Percentiles rank a stretch among this genome's conserved stretches.
Conservation (phyloP, 306 rosid species). For the Cucurbita ficifolia region DNA sequence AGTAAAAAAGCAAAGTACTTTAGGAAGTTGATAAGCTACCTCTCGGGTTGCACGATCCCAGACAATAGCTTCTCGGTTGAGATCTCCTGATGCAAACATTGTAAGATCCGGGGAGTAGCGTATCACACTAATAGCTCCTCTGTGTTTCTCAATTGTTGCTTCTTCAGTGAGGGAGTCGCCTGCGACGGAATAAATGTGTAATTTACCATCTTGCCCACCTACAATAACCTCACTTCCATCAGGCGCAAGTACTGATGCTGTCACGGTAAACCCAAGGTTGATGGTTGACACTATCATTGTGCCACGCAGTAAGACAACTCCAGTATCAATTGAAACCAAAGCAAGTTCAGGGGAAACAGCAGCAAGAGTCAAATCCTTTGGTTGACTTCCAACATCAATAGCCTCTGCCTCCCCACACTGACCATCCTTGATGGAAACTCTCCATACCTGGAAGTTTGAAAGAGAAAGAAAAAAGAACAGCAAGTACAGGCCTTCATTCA, state of each 20-base stretch:
- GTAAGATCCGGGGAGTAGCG: slow-evolving; percentile 81
- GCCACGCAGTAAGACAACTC: slow-evolving; percentile 73
- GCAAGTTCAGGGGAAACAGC: slow-evolving; percentile 70
- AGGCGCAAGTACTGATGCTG: slow-evolving; percentile 72
- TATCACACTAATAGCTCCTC: slow-evolving; percentile 78
- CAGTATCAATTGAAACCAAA: slow-evolving; percentile 64
- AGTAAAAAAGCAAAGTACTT: background rate
- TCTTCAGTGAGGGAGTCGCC: slow-evolving; percentile 73
- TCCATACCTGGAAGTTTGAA: slow-evolving; percentile 40
- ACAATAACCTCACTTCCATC: slow-evolving; percentile 91
- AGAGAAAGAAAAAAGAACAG: background rate
- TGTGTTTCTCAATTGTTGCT: slow-evolving; percentile 79
- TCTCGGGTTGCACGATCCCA: slow-evolving; percentile 72
- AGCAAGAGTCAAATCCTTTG: slow-evolving; percentile 78
- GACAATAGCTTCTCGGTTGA: slow-evolving; percentile 81
- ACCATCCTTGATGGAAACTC: slow-evolving; percentile 49
- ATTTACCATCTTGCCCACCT: slow-evolving; percentile 87
- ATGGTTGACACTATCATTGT: slow-evolving; percentile 55
- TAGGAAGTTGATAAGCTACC: slow-evolving; percentile 22
- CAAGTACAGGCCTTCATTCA: background rate
- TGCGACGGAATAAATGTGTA: slow-evolving; percentile 53
- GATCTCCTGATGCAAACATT: slow-evolving; percentile 95
- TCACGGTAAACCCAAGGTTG: slow-evolving; percentile 70
- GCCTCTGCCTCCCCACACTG: slow-evolving; percentile 69
- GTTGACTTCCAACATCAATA: slow-evolving; percentile 86